Evolutionary conservation across 805 yeast species (phyloP), one percentile per base, ranked within the genome.

Genomic region (Candida oleophila): DNA sequence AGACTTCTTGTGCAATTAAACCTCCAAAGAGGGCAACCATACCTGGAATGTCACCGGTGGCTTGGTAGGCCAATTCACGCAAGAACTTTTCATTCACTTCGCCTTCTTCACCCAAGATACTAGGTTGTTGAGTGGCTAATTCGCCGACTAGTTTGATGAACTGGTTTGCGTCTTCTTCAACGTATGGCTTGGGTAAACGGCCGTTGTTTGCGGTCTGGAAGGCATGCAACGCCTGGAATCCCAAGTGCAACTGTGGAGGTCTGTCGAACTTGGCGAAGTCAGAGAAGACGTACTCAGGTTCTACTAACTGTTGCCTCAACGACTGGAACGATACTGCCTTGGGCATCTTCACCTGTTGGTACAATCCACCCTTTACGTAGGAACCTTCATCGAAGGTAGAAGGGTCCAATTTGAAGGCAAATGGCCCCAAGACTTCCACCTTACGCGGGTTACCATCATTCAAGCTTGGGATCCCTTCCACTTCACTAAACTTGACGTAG

Each of bases 241-340:
- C 99, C 53, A 92, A 68, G 64, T 94, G 99, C 53, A 87, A 79
- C 69, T 89, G 96, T 19, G 85, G 79, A 14, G 97, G 94, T 60
- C 96, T 84, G 59, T 89, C 97, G 56, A 92, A 86, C 67, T 94
- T 94, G 49, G 97, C 97, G 65, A 82, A 94, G 65, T 94, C 99
- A 14, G 97, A 83, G 51, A 78, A 76, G 35, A 87, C 62, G 58
- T 71, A 86, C 60, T 89, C 97, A 3, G 99, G 99, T 12, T 73
- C 66, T n/a, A 68, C 62, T 52, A 94, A 68, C 60, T 89, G 96
- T 37, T 78, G 73, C 40, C 67, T 57, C 49, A 92, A 74, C 7
- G 86, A 68, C 62, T 86, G 77, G 66, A 87, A 94, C 4, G 76
- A 63, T 19, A 85, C 54, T 22, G 71, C 74, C 42, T 65, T 66